Evolutionary conservation across 2,329 filamentous ascomycete species (phyloP), one percentile per base, ranked within the genome.

Genomic region (Hymenoscyphus albidus): DNA sequence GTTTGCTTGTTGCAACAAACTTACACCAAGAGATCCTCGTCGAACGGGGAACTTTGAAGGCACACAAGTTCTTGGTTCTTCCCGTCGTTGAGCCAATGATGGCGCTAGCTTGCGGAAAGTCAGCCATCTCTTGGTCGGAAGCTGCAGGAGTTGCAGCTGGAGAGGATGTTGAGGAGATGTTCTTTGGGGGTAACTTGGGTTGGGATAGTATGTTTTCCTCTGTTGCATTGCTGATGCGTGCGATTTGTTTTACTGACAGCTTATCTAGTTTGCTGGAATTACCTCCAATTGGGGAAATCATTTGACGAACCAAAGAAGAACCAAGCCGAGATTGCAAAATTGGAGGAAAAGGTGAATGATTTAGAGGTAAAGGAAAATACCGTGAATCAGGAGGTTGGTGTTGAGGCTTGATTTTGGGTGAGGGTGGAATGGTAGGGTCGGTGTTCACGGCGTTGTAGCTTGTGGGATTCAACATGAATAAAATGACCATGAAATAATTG

Each of bases 141-240:
- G 80, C 80, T 0, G 79, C 77, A 1, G 88, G 88, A 0, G 84
- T 85, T 55, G 79, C 79, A 32, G 81, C 79, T 54, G 88, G 89
- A 0, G 83, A 85, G 66, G 85, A 91, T 59, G 80, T 89, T 13
- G 82, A 87, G 80, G 75, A 85, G 68, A 75, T 77, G 5, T 88
- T 88, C 73, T 92, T 93, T 74, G 83, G 85, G 18, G 80, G 89
- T 61, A 89, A 92, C 72, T 77, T 93, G 63, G 89, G 83, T 0
- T 87, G 87, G 71, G 78, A 77, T 7, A 87, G 85, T 87, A 77
- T 79, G 85, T 82, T 60, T 32, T 31, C 35, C 13, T 35, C 5
- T 10, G 6, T 35, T 16, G 27, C 38, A 14, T 14, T n/a, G 58
- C 16, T 18, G 27, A 16, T 27, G 32, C 12, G 16, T 60, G 58